Percentiles rank a stretch among this genome's conserved stretches.
Conservation (phyloP, 2,329 filamentous ascomycete species). For the Alternaria sp. region DNA sequence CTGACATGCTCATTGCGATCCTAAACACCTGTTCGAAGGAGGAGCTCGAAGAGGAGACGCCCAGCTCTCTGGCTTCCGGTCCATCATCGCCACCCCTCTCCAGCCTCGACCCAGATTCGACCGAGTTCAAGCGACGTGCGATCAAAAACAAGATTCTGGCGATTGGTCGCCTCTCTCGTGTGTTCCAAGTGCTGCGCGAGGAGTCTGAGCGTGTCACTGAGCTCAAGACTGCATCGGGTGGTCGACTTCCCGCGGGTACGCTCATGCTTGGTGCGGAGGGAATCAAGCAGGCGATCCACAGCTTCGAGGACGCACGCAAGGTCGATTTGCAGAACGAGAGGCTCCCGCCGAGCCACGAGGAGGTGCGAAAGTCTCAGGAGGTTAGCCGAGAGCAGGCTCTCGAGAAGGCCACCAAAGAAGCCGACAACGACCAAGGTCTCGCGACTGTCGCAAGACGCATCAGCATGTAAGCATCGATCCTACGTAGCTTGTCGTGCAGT, state of each 20-base stretch:
- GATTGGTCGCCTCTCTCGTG: conserved; percentile 92
- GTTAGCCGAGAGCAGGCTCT: conserved; percentile 82
- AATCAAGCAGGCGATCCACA: conserved; percentile 97
- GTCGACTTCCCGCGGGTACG: conserved; percentile 89
- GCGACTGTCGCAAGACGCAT: conserved; percentile 87
- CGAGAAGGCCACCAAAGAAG: conserved; percentile 83
- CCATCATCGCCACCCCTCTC: conserved; percentile 75
- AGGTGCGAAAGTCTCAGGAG: conserved; percentile 83
- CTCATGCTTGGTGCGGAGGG: conserved; percentile 98
- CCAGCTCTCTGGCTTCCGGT: conserved; percentile 72
- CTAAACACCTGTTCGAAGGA: conserved; percentile 99
- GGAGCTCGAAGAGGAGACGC: conserved; percentile 86
- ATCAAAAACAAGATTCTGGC: conserved; percentile 99
- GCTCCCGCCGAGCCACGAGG: conserved; percentile 88
- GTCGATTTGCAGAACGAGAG: conserved; percentile 97
- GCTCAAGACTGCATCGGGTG: conserved; percentile 94
- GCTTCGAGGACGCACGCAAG: conserved; percentile 95
- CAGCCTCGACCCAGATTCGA: conserved; percentile 77
- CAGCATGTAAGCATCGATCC: conserved; percentile 83
- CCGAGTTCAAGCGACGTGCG: conserved; percentile 90
- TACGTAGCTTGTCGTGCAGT: not conserved
- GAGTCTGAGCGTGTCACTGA: conserved; percentile 97
- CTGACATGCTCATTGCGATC: conserved; percentile 98
- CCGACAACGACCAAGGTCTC: conserved; percentile 88
- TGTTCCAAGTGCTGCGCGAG: conserved; percentile 97